Evolutionary conservation across 2,329 filamentous ascomycete species (phyloP).

Genomic region (Fusarium haematococcum): DNA sequence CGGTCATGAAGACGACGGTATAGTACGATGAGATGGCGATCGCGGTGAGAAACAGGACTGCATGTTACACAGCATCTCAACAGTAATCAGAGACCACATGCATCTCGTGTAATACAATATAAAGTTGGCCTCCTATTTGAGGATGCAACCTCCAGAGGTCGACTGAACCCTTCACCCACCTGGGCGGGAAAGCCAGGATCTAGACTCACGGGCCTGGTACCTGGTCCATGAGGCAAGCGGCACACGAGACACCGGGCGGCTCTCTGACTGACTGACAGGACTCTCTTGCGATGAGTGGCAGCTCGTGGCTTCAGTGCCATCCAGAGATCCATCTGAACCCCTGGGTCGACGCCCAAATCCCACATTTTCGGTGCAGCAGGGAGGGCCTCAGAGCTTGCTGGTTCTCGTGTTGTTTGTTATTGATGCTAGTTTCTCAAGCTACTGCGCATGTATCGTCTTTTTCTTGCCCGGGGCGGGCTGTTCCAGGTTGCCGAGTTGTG

Average conservation of each 20-base stretch:
- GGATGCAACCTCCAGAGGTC: slow-evolving; percentile 4
- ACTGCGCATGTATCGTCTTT: not conserved
- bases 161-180: not conserved
- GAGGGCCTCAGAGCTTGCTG: slow-evolving; percentile 20
- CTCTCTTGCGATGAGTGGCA: slow-evolving; percentile 13
- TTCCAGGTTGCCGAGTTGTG: slow-evolving; percentile 18
- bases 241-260: slow-evolving; percentile 5
- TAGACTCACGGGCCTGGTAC: slow-evolving; percentile 16
- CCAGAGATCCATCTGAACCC: slow-evolving; percentile 9
- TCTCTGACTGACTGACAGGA: slow-evolving; percentile 2
- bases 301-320: slow-evolving; percentile 18
- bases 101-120: slow-evolving; percentile 5
- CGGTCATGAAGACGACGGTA: not conserved
- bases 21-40: not conserved
- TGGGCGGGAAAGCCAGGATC: slow-evolving; percentile 7
- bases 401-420: not conserved
- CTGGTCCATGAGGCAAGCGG: not conserved
- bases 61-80: not conserved
- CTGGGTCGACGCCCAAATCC: slow-evolving; percentile 20
- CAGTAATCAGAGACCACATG: not conserved
- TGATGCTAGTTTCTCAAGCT: not conserved
- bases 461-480: not conserved
- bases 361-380: slow-evolving; percentile 18
- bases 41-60: not conserved
- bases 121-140: not conserved